phyloP scores from a whole-genome alignment of 495 filamentous ascomycete species.

The Hypoxylon perforatum region DNA sequence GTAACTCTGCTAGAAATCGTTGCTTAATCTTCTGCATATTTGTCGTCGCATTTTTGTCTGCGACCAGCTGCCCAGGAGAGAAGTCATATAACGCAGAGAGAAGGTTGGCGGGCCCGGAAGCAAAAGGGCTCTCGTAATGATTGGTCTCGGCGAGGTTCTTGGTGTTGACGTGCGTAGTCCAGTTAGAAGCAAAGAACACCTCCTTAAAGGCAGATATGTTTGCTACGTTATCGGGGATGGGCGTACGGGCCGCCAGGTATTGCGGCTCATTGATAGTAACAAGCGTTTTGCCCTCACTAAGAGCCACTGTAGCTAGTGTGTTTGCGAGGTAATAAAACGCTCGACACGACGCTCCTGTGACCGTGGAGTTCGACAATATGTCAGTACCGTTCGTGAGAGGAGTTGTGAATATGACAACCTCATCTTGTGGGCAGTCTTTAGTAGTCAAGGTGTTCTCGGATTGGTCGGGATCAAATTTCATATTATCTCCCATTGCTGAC shows the following conservation, averaged over 20 bases:
- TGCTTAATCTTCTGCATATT: constrained; percentile 47
- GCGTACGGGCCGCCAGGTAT: constrained; percentile 24
- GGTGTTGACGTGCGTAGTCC: constrained; percentile 33
- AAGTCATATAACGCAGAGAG: constrained; percentile 42
- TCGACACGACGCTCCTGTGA: constrained; percentile 38
- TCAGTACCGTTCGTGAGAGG: not conserved
- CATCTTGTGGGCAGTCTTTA: constrained; percentile 6
- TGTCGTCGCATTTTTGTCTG: constrained; percentile 19
- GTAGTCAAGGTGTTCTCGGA: not conserved
- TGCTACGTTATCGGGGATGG: constrained; percentile 6
- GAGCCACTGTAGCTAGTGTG: constrained; percentile 36
- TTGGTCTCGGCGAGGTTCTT: constrained; percentile 18
- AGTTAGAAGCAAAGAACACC: constrained; percentile 25
- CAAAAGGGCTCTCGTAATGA: constrained; percentile 10
- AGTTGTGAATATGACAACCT: constrained; percentile 6
- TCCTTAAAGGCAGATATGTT: constrained; percentile 34
- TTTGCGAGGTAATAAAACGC: constrained; percentile 50
- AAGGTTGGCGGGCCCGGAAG: constrained; percentile 39
- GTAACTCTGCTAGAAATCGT: constrained; percentile 51
- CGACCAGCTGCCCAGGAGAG: constrained; percentile 33
- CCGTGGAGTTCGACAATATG: constrained; percentile 5
- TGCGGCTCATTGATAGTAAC: constrained; percentile 43
- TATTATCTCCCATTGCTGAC: not conserved
- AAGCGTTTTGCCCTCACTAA: constrained; percentile 27
- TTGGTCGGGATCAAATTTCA: not conserved